Base-by-base conservation (phyloP, 2,329 filamentous ascomycete genomes). In the Pseudopithomyces maydicus region DNA sequence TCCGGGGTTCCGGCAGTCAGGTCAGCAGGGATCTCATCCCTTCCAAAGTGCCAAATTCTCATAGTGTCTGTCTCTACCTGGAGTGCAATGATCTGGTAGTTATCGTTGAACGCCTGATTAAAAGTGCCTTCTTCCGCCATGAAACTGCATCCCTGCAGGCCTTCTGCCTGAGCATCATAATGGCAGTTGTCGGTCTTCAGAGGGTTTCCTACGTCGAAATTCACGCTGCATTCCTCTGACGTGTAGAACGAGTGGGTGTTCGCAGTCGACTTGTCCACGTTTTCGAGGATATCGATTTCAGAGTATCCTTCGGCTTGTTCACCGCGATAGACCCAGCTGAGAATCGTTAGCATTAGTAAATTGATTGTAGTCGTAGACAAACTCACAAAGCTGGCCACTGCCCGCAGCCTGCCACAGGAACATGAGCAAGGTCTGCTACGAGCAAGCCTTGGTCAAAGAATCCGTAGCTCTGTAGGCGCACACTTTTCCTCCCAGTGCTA, bases 231-330 rank as follows among this genome's bases (percentile, higher is more conserved):
- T 26, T 49, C 7, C 15, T 49, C 46, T 2, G 46, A 49, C 2
- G 46, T 49, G 35, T 49, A 49, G 35, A 49, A 49, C 26, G 33
- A 39, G 20, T 49, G 46, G 2, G 46, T 49, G 26, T 49, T 49
- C 11, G 46, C 46, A 6, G 46, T 49, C 33, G 33, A 7, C 15
- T 49, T 49, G 22, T 49, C 46, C 14, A 49, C 46, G 35, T 49
- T 49, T 20, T 49, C 46, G 15, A 49, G 33, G 46, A 49, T 49
- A 14, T 49, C 46, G 35, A 49, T 49, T 22, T 49, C 46, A 3
- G 46, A 49, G 35, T 49, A 49, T 33, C 46, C 46, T 39, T 49
- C 11, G 46, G 46, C 46, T 49, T 29, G 2, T 26, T 49, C 46
- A 14, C 46, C 46, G 6, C 46, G 46, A 22, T 49, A 49, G 14